Base-by-base conservation (phyloP, 768 basidiomycete species). In the Neoboletus magnificus region DNA sequence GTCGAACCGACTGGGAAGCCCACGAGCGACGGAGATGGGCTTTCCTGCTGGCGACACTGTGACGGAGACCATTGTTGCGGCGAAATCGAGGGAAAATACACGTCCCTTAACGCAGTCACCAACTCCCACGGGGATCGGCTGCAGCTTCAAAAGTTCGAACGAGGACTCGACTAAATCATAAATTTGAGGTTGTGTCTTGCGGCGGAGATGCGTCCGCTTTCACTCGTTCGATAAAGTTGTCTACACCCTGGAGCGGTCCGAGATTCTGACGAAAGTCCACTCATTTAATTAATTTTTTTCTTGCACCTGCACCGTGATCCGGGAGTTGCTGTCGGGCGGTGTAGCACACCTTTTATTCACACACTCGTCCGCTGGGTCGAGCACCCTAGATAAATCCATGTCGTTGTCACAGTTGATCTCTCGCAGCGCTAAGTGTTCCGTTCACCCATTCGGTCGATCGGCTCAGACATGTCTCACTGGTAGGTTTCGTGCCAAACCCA, bases 41-140 rank as follows among this genome's bases (percentile, higher is more conserved):
- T 77, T 80, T 32, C 80, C 76, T 20, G 76, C 73, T 4, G 82
- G 64, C 12, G 78, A 77, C 39, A 92, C 72, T 2, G 78, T 82
- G 23, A 92, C 59, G 8, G 78, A 70, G 54, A 80, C 77, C 83
- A 85, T 84, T 1, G 55, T 41, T 42, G 55, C 25, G 20, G 32
- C 18, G 41, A 18, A 15, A 16, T 35, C 8, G 39, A 33, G 16
- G 41, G 5, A 20, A 5, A 35, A 18, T 18, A 2, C 9, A 18
- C 16, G 15, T 23, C 27, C 20, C 9, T 7, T 6, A 16, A 23
- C 25, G 4, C 5, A 18, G 10, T 27, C 12, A 33, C 4, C 16
- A 9, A 13, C 6, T 45, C 29, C 44, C 44, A 45, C n/a, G n/a
- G n/a, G n/a, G n/a, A n/a, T n/a, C n/a, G n/a, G n/a, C n/a, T n/a